Evolutionary conservation across 2,329 filamentous ascomycete species (phyloP).

Genomic region (Arthrobotrys entomopaga): DNA sequence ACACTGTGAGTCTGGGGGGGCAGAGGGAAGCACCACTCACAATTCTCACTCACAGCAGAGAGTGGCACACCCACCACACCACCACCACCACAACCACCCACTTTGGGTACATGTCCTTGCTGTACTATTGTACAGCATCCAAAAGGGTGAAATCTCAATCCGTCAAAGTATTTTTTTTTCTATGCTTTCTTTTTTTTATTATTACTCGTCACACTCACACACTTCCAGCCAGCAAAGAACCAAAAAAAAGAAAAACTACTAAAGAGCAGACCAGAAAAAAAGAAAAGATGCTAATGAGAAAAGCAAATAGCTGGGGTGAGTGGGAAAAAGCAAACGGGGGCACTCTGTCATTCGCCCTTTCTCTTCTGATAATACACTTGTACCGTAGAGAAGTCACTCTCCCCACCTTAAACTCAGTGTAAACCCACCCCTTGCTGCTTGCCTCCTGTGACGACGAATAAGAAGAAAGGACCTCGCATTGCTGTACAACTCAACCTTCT

Average conservation of each 20-base stretch:
- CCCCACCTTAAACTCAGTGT: slow-evolving; percentile 38
- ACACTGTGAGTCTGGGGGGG: slow-evolving; percentile 7
- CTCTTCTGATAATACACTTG: no score
- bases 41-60: slow-evolving; percentile 15
- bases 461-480: slow-evolving; percentile 53
- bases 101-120: no score
- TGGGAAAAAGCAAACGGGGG: slow-evolving; percentile 34
- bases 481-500: slow-evolving; percentile 55
- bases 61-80: slow-evolving; percentile 43
- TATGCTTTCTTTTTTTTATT: no score
- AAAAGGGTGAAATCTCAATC: slow-evolving; percentile 49
- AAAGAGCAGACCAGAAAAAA: neutral
- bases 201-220: slow-evolving; percentile 29
- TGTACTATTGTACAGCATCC: no score
- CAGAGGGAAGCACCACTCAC: neutral
- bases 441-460: slow-evolving; percentile 54
- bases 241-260: slow-evolving; percentile 15
- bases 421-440: slow-evolving; percentile 46
- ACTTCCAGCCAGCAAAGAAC: slow-evolving; percentile 35
- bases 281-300: no score
- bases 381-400: slow-evolving; percentile 33
- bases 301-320: no score
- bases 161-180: slow-evolving; percentile 21
- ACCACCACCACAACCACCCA: no score
- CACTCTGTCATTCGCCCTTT: slow-evolving; percentile 53